Conservation (phyloP, 139 green algal species). For the Coelastrella sp. region DNA sequence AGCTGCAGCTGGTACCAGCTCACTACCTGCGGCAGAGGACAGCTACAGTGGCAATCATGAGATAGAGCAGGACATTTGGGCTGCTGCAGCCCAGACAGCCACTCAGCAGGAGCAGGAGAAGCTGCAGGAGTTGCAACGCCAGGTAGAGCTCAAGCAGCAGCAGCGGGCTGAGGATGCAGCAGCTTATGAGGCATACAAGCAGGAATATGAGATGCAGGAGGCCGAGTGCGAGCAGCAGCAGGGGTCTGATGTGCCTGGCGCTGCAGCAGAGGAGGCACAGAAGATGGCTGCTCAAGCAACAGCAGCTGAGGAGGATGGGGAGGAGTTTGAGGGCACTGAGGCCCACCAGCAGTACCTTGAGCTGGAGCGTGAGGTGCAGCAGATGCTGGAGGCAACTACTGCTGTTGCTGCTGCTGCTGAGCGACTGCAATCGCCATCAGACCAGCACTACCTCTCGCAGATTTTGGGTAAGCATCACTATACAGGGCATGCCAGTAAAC, state of each 20-base stretch:
- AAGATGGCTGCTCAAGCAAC: neutral
- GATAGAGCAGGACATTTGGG: neutral
- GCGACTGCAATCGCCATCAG: neutral
- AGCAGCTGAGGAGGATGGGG: neutral
- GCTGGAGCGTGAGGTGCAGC: slow-evolving; percentile 35
- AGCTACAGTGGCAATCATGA: neutral
- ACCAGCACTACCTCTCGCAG: slow-evolving; percentile 45
- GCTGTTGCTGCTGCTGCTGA: slow-evolving; percentile 13
- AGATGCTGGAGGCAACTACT: slow-evolving; percentile 43
- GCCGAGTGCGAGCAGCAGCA: neutral
- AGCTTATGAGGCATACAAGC: slow-evolving; percentile 12
- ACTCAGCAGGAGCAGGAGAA: slow-evolving; percentile 27
- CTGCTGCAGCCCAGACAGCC: neutral
- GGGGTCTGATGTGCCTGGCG: neutral
- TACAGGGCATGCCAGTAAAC: neutral
- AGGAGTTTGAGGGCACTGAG: slow-evolving; percentile 23
- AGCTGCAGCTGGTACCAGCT: neutral
- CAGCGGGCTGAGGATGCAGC: neutral
- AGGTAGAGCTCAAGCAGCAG: neutral
- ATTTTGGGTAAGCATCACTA: slow-evolving; percentile 41
- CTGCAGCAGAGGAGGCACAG: slow-evolving; percentile 2
- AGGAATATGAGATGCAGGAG: slow-evolving; percentile 5
- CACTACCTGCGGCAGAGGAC: neutral
- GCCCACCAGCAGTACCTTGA: slow-evolving; percentile 14
- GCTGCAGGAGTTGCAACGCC: slow-evolving; percentile 4